Evolutionary conservation across 441 rosid genomes (phyloP).

Genomic region (Pelargonium citronellum): DNA sequence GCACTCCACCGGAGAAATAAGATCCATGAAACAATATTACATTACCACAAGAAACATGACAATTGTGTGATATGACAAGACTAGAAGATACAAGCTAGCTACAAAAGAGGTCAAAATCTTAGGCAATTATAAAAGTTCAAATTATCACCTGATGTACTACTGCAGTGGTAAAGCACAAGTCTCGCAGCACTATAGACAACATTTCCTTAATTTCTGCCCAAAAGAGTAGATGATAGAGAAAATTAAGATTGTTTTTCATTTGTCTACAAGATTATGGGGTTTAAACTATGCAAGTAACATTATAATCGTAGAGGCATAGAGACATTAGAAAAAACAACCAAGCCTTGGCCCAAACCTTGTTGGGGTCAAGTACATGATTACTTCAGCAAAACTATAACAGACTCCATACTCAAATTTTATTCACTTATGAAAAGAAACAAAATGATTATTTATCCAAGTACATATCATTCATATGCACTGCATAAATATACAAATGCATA

Average conservation of each 20-base stretch:
- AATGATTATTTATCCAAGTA: not conserved
- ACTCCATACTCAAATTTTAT: not conserved
- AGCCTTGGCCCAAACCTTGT: not conserved
- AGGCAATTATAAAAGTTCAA: not conserved
- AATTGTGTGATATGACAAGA: not conserved
- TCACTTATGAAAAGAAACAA: not conserved
- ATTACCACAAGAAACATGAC: not conserved
- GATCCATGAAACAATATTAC: too few species aligned
- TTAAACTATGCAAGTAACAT: not conserved
- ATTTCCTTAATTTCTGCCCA: constrained; percentile 82
- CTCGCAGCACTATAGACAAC: constrained; percentile 66
- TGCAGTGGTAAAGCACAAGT: constrained; percentile 70
- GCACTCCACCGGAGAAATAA: not conserved
- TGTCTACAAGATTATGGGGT: not conserved
- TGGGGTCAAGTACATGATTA: not conserved
- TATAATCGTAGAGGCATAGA: not conserved
- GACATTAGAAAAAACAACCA: not conserved
- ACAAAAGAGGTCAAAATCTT: constrained; percentile 10
- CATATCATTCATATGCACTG: not conserved
- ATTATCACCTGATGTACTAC: constrained; percentile 84
- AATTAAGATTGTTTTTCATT: constrained; percentile 10
- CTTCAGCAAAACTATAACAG: not conserved
- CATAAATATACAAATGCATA: not conserved
- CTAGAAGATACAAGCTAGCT: not conserved
- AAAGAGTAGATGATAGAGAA: constrained; percentile 26